Base-by-base conservation (phyloP, 768 basidiomycete genomes). In the Chalciporus sphaerocephalus region DNA sequence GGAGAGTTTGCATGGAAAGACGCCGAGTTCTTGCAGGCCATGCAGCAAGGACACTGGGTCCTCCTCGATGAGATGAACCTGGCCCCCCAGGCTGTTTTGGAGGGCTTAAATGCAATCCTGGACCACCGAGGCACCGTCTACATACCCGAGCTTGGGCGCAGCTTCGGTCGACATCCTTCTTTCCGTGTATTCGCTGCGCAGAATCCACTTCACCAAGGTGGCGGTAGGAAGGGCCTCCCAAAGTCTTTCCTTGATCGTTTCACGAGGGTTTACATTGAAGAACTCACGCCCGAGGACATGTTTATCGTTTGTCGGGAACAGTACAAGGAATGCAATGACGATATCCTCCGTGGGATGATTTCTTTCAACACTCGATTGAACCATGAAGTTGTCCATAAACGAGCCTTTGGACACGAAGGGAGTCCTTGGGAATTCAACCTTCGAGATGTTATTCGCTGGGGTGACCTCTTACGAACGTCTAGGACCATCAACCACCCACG, bases 41-140 rank as follows among this genome's bases (percentile, higher is more conserved):
- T 99, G 68, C 92, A 96, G 61, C 78, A 87, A n/a, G 96, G 96
- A 1, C 83, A 91, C 48, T 99, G 96, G 96, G 95, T 98, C 5
- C 79, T 99, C 6, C 77, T 99, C 9, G 96, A 99, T 60, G 96
- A 99, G 64, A 98, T 99, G 96, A 99, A 99, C 60, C 76, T 99
- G 30, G 95, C 95, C 0, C 91, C 95, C 23, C 95, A 99, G 59
- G 85, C 96, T 0, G 86, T 99, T 5, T 79, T 99, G 2, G 96
- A 99, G 69, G 96, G 96, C 22, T 78, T 99, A 32, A 99, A 99
- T 59, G 92, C 96, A 1, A 81, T 95, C 9, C 70, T 99, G 23
- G 96, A 99, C 65, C 95, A 98, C 66, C 83, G 96, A 41, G 95
- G 96, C 22, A 82, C 85, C 1, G 92, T 96, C 20, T 98, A 85